Base-by-base conservation (phyloP, 495 filamentous ascomycete species). In the Xylaria telfairii region DNA sequence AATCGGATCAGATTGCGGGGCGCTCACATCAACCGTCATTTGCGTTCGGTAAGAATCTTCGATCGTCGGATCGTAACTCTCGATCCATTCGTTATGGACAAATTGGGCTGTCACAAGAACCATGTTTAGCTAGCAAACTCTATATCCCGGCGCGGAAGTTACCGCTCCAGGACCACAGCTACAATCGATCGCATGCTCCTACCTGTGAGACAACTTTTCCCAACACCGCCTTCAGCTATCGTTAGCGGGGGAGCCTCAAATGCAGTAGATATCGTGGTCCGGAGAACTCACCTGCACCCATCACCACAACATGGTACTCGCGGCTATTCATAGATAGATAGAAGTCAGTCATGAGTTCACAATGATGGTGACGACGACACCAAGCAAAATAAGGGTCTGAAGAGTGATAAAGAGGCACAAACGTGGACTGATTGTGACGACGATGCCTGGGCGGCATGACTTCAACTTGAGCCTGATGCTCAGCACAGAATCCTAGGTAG, bases 31-130 rank as follows among this genome's bases (percentile, higher is more conserved):
- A 69, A 99, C 94, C 73, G 95, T 90, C 49, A 97, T 91, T 73
- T 95, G 92, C 77, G 97, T 98, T 59, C 94, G 87, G 81, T 98
- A 99, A 53, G 96, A 97, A 82, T 99, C 84, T 82, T 99, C 96
- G 77, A 99, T 98, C 10, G 96, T 99, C 4, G 96, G 96, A 81
- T 99, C 96, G 82, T 99, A 99, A 80, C 92, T 95, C 82, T 99
- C 96, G 78, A 99, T 97, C 94, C 96, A 99, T 56, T 97, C 93
- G 86, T 98, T 97, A 80, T 98, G 96, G 24, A 98, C 96, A 81
- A 99, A 99, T 88, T 99, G 96, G 72, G 96, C 96, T 97, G 82
- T 76, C 70, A 68, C 59, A 61, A 72, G 73, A 53, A 53, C 49
- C 28, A 56, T 47, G 42, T 73, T 75, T 63, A 71, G 71, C 68